Evolutionary conservation across 257 asterid species (phyloP).

Genomic region (Lavandula angustifolia): DNA sequence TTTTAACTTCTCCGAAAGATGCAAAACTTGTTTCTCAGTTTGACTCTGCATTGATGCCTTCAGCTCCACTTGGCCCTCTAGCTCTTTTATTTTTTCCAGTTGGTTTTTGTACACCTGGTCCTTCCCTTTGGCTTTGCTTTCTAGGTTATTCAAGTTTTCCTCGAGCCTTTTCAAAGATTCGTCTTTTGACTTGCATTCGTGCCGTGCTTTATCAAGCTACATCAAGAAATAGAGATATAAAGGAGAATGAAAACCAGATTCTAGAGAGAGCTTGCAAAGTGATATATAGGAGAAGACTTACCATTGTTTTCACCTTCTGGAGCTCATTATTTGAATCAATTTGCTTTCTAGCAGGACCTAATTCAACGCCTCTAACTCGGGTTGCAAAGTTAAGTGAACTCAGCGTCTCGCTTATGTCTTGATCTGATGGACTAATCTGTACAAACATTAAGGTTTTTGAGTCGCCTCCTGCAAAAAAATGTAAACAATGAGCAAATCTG

Average conservation of each 20-base stretch:
- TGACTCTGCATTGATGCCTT: constrained; percentile 58
- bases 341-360: constrained; percentile 83
- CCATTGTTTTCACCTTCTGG: constrained; percentile 77
- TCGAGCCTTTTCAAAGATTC: constrained; percentile 78
- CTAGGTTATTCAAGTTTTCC: constrained; percentile 73
- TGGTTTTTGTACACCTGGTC: constrained; percentile 71
- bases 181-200: constrained; percentile 71
- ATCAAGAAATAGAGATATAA: constrained; percentile 2
- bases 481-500: constrained; percentile 9
- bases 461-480: constrained; percentile 73
- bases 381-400: constrained; percentile 93
- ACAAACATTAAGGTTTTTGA: constrained; percentile 96
- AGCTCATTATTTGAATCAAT: constrained; percentile 73
- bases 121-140: constrained; percentile 78
- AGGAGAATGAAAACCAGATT: constrained; percentile 5
- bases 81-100: constrained; percentile 74
- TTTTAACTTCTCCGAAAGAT: constrained; percentile 68
- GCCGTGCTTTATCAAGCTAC: constrained; percentile 83
- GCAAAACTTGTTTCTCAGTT: constrained; percentile 63
- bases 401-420: constrained; percentile 77
- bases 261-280: neutral
- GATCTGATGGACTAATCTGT: constrained; percentile 97
- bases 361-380: constrained; percentile 88
- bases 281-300: constrained; percentile 37
- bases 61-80: constrained; percentile 68